Evolutionary conservation across 805 yeast genomes (phyloP).

Genomic region (Candida odintsovae): DNA sequence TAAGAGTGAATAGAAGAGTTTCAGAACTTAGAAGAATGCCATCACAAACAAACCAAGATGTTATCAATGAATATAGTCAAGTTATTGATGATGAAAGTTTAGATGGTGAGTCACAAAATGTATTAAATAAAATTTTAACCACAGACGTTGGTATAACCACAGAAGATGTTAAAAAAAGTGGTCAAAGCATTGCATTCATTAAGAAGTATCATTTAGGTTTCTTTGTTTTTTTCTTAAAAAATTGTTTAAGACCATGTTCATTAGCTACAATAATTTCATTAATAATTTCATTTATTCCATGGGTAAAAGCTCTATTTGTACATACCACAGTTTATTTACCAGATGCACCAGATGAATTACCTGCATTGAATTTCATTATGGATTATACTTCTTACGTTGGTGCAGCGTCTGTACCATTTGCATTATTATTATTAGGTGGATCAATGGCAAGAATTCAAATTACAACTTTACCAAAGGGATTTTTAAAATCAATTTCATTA

Average conservation of each 20-base stretch:
- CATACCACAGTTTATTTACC: constrained; percentile 42
- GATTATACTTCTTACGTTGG: constrained; percentile 79
- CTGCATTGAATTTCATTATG: constrained; percentile 78
- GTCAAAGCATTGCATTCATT: constrained; percentile 5
- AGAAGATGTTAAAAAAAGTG: constrained; percentile 11
- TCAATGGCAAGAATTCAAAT: constrained; percentile 62
- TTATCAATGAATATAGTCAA: constrained; percentile 36
- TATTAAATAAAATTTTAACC: constrained; percentile 9
- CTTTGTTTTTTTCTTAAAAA: constrained; percentile 33
- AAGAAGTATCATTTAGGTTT: constrained; percentile 24
- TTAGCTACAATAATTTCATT: constrained; percentile 61
- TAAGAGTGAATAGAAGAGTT: neutral
- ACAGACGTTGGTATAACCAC: constrained; percentile 14
- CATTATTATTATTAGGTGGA: constrained; percentile 74
- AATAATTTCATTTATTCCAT: constrained; percentile 73
- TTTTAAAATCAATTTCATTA: constrained; percentile 54
- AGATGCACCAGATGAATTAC: constrained; percentile 75
- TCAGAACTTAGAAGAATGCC: constrained; percentile 21
- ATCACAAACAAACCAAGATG: constrained; percentile 35
- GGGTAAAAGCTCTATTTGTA: constrained; percentile 66
- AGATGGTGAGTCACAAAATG: neutral
- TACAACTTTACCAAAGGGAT: constrained; percentile 50
- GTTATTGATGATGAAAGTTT: neutral
- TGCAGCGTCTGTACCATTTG: constrained; percentile 81
- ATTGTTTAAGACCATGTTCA: constrained; percentile 66